These are phyloP conservation scores for Colletotrichum falcatum DNA, from an alignment of 2,329 filamentous ascomycete species.

Conservation along the genomic window DNA sequence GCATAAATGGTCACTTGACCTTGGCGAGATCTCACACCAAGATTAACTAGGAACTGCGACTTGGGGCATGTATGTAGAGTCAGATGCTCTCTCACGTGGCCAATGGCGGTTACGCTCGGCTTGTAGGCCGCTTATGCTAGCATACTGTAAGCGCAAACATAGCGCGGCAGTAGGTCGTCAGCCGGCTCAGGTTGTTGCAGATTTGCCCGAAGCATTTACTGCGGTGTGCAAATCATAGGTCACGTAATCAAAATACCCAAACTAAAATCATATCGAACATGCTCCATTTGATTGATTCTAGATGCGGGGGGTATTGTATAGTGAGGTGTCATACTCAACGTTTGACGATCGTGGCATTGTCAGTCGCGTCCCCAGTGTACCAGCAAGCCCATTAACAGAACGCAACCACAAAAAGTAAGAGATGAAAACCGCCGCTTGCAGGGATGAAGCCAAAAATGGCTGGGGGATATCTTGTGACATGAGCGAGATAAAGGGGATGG, in stretches of 20 bases:
- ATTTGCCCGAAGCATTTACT: conserved; percentile 2
- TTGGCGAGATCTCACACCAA: background rate
- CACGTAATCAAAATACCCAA: conserved; percentile 38
- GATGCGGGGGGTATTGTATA: conserved; percentile 31
- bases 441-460: conserved; percentile 3
- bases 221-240: background rate
- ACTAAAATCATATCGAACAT: conserved; percentile 10
- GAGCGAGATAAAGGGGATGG: background rate
- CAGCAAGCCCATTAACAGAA: background rate
- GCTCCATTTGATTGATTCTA: conserved; percentile 17
- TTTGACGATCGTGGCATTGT: conserved; percentile 23
- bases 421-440: conserved; percentile 10
- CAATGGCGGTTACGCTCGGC: conserved; percentile 4
- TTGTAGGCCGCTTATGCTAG: conserved; percentile 15
- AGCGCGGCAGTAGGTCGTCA: background rate
- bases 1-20: conserved; percentile 43
- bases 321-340: conserved; percentile 13
- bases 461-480: conserved; percentile 19
- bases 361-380: background rate
- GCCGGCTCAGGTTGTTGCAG: background rate
- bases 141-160: background rate
- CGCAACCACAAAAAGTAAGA: background rate
- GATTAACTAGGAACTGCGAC: conserved; percentile 1
- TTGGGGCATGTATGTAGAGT: background rate
- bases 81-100: background rate